Evolutionary conservation across 2,329 filamentous ascomycete species (phyloP).

Genomic region (Berkeleyomyces basicola): DNA sequence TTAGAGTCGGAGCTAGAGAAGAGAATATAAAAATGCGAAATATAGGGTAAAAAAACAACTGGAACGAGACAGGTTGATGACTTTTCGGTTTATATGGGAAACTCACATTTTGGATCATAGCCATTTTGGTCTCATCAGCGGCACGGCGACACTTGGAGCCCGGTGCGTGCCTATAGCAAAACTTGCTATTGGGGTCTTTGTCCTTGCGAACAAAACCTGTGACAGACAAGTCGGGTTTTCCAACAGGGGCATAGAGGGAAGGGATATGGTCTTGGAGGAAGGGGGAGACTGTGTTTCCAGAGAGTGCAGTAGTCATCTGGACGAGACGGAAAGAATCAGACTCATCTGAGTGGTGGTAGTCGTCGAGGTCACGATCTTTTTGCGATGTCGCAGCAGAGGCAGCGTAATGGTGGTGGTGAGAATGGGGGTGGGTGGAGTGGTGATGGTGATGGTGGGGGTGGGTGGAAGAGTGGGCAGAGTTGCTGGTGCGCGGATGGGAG

Average conservation of each 20-base stretch:
- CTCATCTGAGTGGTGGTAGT: conserved; percentile 8
- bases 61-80: neutral
- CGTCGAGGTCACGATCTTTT: conserved; percentile 4
- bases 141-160: conserved; percentile 87
- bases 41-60: neutral
- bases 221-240: conserved; percentile 30
- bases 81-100: neutral
- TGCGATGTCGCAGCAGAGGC: neutral
- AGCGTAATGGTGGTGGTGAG: neutral
- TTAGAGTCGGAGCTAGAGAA: neutral
- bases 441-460: neutral
- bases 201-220: conserved; percentile 20
- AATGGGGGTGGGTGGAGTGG: neutral
- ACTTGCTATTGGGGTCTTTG: conserved; percentile 62
- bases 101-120: conserved; percentile 71
- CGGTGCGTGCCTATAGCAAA: conserved; percentile 87
- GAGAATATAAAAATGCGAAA: neutral
- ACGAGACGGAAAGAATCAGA: conserved; percentile 25
- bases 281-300: conserved; percentile 64
- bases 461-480: neutral
- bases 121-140: conserved; percentile 92
- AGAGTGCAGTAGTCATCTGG: conserved; percentile 48
- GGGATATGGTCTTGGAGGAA: conserved; percentile 88
- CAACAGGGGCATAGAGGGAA: conserved; percentile 66
- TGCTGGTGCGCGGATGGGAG: neutral